Conservation (phyloP, 768 basidiomycete species). For the Mycena maculata region DNA sequence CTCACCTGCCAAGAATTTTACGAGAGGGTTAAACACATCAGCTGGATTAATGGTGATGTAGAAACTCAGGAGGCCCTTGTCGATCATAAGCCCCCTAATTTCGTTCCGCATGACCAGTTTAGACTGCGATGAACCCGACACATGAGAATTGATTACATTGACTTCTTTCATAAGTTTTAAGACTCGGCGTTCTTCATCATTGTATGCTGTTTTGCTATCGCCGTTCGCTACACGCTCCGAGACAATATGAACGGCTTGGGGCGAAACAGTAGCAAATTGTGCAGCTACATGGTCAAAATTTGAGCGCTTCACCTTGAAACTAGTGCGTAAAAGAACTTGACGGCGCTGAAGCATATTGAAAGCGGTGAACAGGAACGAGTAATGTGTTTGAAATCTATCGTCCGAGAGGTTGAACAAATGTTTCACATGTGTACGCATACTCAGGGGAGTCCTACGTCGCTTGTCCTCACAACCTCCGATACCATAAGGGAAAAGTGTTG, state of each 20-base stretch:
- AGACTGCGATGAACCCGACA: constrained; percentile 21
- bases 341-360: constrained; percentile 44
- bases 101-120: constrained; percentile 16
- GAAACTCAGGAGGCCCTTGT: constrained; percentile 24
- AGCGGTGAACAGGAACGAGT: constrained; percentile 42
- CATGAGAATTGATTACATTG: not conserved
- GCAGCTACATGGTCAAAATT: constrained; percentile 32
- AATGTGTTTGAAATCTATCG: constrained; percentile 37
- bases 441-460: not conserved
- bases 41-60: constrained; percentile 32
- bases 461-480: constrained; percentile 39
- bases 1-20: constrained; percentile 25
- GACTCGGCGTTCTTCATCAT: constrained; percentile 34
- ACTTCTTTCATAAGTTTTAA: constrained; percentile 37
- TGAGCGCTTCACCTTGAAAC: constrained; percentile 35
- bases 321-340: constrained; percentile 32
- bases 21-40: constrained; percentile 29
- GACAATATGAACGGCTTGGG: not conserved
- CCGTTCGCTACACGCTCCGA: constrained; percentile 18
- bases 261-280: constrained; percentile 18
- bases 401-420: constrained; percentile 36
- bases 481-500: constrained; percentile 43
- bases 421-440: constrained; percentile 35
- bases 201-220: constrained; percentile 8
- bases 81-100: constrained; percentile 25